These are phyloP conservation scores for Euptelea pleiosperma DNA, from an alignment of 164 flowering plant genomes.

Conservation along the genomic window DNA sequence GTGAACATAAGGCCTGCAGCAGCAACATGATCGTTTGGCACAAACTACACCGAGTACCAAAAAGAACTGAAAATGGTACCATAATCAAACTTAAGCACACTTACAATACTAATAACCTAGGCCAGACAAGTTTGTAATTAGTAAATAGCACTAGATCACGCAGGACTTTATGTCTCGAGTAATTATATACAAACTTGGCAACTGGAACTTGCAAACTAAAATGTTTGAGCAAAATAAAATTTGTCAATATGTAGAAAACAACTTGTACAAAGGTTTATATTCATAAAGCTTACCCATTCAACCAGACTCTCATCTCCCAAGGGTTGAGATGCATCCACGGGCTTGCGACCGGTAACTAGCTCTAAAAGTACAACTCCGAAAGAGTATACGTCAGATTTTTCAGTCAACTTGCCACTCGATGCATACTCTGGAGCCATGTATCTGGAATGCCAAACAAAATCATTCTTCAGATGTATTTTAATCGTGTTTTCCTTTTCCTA, in stretches of 20 bases:
- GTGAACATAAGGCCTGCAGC: too few relatives aligned
- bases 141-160: too few relatives aligned
- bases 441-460: constrained; percentile 33
- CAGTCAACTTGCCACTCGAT: constrained; percentile 75
- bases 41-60: too few relatives aligned
- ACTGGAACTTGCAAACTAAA: too few relatives aligned
- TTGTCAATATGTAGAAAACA: too few relatives aligned
- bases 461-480: not conserved
- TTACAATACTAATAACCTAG: too few relatives aligned
- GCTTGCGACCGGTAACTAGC: constrained; percentile 76
- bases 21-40: too few relatives aligned
- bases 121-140: too few relatives aligned
- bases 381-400: constrained; percentile 77
- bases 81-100: too few relatives aligned
- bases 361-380: constrained; percentile 82
- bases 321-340: constrained; percentile 77
- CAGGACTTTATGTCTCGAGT: too few relatives aligned
- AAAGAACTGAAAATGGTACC: too few relatives aligned
- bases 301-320: constrained; percentile 76
- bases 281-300: constrained; percentile 58
- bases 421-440: constrained; percentile 90
- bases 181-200: too few relatives aligned
- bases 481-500: not conserved
- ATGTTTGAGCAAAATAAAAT: not conserved
- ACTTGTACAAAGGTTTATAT: not conserved